A percentile compares a stretch with the other conserved stretches of the same genome.
These are phyloP conservation scores for Millerozyma miso DNA, from an alignment of 805 yeast species.

Conservation along the genomic window DNA sequence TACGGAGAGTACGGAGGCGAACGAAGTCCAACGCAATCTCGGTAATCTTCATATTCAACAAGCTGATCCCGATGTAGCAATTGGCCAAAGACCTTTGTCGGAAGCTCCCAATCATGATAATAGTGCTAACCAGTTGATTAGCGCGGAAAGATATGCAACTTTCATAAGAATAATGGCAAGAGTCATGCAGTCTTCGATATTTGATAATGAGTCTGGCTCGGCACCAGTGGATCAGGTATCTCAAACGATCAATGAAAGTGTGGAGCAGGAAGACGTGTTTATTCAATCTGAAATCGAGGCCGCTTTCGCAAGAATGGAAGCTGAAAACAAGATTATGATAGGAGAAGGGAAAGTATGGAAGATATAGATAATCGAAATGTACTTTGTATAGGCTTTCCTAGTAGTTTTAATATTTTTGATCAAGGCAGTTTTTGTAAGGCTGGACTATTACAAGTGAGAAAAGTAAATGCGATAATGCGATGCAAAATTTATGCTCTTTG, in stretches of 20 bases:
- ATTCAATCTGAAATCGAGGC: constrained; percentile 23
- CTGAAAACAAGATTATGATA: constrained; percentile 33
- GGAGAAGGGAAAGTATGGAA: constrained; percentile 38
- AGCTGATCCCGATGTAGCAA: constrained; percentile 11
- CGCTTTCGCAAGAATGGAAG: constrained; percentile 30
- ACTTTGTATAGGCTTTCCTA: background rate
- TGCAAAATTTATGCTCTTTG: background rate
- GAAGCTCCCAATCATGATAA: constrained; percentile 18
- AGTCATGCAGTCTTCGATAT: constrained; percentile 27
- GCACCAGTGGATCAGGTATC: constrained; percentile 30
- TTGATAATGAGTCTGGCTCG: constrained; percentile 28
- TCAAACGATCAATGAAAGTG: constrained; percentile 28
- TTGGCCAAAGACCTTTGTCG: constrained; percentile 18
- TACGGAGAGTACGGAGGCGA: constrained; percentile 7
- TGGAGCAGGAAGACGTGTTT: constrained; percentile 39
- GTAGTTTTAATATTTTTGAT: background rate
- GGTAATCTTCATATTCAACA: constrained; percentile 27
- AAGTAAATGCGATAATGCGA: background rate
- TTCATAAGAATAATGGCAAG: constrained; percentile 29
- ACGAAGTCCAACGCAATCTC: constrained; percentile 21
- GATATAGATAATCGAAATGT: constrained; percentile 14
- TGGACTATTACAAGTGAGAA: background rate
- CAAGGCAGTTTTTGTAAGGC: background rate
- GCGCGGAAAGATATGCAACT: constrained; percentile 27
- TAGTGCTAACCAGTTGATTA: constrained; percentile 18